Conservation (phyloP, 1,139 yeast genomes). For the Sugiyamaella pinicola region DNA sequence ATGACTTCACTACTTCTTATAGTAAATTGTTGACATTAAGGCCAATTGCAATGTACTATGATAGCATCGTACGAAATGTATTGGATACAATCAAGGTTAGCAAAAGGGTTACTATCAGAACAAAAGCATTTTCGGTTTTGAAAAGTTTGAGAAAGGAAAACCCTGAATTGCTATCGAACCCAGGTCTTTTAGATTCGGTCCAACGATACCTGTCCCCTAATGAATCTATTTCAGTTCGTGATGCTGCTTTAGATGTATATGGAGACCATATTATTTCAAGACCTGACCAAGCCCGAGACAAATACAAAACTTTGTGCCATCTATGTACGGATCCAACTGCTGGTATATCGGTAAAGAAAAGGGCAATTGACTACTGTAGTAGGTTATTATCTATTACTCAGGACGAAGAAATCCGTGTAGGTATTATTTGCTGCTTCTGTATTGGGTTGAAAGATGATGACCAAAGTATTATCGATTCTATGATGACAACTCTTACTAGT, state of each 20-base stretch:
- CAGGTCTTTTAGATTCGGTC: slow-evolving; percentile 48
- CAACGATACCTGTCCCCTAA: slow-evolving; percentile 59
- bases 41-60: slow-evolving; percentile 51
- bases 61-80: slow-evolving; percentile 55
- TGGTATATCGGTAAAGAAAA: slow-evolving; percentile 65
- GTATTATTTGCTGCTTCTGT: slow-evolving; percentile 55
- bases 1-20: slow-evolving; percentile 19
- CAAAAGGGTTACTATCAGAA: slow-evolving; percentile 58
- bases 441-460: slow-evolving; percentile 71
- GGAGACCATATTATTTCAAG: slow-evolving; percentile 52
- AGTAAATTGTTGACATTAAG: slow-evolving; percentile 23
- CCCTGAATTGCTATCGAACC: slow-evolving; percentile 46
- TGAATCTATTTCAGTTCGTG: slow-evolving; percentile 70
- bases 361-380: slow-evolving; percentile 57
- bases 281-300: slow-evolving; percentile 51
- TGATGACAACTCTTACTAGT: slow-evolving; percentile 48
- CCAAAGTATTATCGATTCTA: slow-evolving; percentile 52
- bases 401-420: slow-evolving; percentile 44
- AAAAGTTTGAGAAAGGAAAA: slow-evolving; percentile 55
- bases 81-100: slow-evolving; percentile 53
- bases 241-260: slow-evolving; percentile 71
- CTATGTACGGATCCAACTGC: slow-evolving; percentile 52
- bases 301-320: slow-evolving; percentile 54
- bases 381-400: slow-evolving; percentile 50
- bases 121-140: slow-evolving; percentile 65